Percentiles rank a stretch among this genome's conserved stretches.
Evolutionary conservation across 768 basidiomycete species (phyloP).

Genomic region (Hortiboletus campestris): DNA sequence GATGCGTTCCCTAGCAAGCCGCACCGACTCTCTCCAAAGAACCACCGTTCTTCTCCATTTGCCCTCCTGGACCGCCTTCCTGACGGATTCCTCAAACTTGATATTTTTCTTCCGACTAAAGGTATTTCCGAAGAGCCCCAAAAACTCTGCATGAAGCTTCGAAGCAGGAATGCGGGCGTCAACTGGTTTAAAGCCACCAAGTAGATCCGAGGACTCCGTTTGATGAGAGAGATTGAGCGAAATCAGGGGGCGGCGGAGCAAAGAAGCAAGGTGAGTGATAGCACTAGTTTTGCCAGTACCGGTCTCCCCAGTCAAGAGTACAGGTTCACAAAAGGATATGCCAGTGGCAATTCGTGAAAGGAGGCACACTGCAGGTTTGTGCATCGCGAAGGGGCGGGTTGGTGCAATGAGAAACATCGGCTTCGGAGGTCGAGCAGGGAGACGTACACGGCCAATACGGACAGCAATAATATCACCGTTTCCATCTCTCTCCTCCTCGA

Average conservation of each 20-base stretch:
- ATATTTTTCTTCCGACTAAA: constrained; percentile 91
- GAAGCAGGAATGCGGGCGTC: constrained; percentile 80
- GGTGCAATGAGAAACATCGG: constrained; percentile 31
- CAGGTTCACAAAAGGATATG: constrained; percentile 72
- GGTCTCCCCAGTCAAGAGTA: constrained; percentile 94
- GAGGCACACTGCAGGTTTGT: constrained; percentile 76
- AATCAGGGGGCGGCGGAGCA: constrained; percentile 73
- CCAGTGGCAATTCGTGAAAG: constrained; percentile 79
- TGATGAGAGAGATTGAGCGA: constrained; percentile 95
- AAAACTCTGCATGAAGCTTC: constrained; percentile 67
- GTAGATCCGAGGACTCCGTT: constrained; percentile 89
- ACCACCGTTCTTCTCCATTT: constrained; percentile 84
- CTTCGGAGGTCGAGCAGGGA: constrained; percentile 46
- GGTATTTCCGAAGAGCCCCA: constrained; percentile 77
- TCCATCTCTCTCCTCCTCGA: constrained; percentile 64
- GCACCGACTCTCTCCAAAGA: constrained; percentile 78
- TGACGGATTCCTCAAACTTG: constrained; percentile 76
- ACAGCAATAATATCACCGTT: constrained; percentile 60
- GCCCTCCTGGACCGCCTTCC: constrained; percentile 76
- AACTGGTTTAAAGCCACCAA: constrained; percentile 96
- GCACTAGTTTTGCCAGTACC: constrained; percentile 98
- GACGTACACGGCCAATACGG: constrained; percentile 59
- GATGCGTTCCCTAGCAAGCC: constrained; percentile 68
- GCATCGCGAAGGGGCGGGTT: constrained; percentile 78
- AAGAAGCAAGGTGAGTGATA: constrained; percentile 79